These are phyloP conservation scores for Paramecium sexaurelia DNA, from an alignment of 73 alveolate genomes.

Conservation along the genomic window DNA sequence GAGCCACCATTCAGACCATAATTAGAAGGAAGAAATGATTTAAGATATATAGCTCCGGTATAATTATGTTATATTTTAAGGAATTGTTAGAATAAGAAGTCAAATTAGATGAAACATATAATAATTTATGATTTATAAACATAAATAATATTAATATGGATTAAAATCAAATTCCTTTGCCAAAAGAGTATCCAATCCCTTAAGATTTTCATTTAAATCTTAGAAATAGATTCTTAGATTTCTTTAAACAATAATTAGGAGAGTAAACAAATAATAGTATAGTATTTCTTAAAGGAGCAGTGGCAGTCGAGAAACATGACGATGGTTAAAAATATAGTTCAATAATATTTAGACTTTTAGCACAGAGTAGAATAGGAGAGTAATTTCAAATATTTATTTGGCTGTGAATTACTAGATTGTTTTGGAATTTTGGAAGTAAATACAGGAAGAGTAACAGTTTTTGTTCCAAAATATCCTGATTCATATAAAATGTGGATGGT, in stretches of 20 bases:
- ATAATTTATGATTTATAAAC: neutral
- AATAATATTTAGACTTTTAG: slow-evolving; percentile 39
- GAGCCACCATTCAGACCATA: slow-evolving; percentile 44
- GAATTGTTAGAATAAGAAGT: neutral
- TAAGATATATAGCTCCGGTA: neutral
- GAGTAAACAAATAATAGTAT: neutral
- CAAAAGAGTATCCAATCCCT: slow-evolving; percentile 26
- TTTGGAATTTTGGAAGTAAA: slow-evolving; percentile 72
- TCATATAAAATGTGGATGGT: slow-evolving; percentile 85
- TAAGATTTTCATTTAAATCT: neutral
- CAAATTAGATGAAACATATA: neutral
- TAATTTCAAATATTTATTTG: slow-evolving; percentile 79
- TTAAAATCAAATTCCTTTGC: neutral
- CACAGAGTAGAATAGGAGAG: slow-evolving; percentile 74
- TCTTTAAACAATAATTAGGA: neutral
- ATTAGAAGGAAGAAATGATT: neutral
- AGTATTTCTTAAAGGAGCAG: neutral
- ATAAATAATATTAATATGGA: neutral
- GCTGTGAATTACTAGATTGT: slow-evolving; percentile 77
- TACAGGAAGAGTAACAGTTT: slow-evolving; percentile 67
- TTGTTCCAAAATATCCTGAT: slow-evolving; percentile 70
- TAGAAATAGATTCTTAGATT: neutral
- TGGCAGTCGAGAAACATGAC: neutral
- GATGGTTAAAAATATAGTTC: neutral
- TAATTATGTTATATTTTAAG: neutral